phyloP scores from a whole-genome alignment of 139 green algal genomes.

The Micractinium conductrix region DNA sequence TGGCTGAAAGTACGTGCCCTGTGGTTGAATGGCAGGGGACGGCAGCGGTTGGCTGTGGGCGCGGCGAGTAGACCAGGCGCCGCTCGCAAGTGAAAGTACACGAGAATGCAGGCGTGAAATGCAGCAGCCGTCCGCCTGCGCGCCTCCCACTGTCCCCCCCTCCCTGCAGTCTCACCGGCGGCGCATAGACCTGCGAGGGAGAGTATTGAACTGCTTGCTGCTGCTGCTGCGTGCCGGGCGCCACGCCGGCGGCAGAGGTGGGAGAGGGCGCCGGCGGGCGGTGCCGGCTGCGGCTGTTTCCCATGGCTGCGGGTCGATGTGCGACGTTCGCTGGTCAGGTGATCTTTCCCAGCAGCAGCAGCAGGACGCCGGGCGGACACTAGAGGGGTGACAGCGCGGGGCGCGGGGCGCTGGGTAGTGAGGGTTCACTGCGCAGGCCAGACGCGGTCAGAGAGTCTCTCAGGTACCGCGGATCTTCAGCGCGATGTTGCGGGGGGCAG shows the following conservation, averaged over 20 bases:
- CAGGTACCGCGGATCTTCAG: too few species aligned
- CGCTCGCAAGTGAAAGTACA: too few species aligned
- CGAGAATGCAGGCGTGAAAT: not conserved
- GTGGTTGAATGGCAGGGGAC: not conserved
- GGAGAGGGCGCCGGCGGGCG: not conserved
- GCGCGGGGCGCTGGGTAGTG: too few species aligned
- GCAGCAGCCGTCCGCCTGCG: not conserved
- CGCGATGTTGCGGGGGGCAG: too few species aligned
- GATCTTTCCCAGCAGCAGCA: too few species aligned
- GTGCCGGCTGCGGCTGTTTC: conserved; percentile 1
- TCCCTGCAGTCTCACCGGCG: too few species aligned
- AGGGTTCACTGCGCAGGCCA: too few species aligned
- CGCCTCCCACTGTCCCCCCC: too few species aligned
- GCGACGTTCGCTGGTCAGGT: too few species aligned
- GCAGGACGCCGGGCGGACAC: too few species aligned
- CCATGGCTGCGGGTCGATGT: not conserved
- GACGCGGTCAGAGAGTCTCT: too few species aligned
- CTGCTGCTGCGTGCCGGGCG: conserved; percentile 2
- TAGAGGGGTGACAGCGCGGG: too few species aligned
- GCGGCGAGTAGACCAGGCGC: not conserved
- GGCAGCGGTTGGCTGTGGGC: not conserved
- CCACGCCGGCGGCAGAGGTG: not conserved
- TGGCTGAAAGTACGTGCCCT: conserved; percentile 11
- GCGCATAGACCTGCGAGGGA: conserved; percentile 15
- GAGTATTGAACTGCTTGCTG: conserved; percentile 26